Evolutionary conservation across 345 rosid genomes (phyloP).

Genomic region (Gossypium stocksii): DNA sequence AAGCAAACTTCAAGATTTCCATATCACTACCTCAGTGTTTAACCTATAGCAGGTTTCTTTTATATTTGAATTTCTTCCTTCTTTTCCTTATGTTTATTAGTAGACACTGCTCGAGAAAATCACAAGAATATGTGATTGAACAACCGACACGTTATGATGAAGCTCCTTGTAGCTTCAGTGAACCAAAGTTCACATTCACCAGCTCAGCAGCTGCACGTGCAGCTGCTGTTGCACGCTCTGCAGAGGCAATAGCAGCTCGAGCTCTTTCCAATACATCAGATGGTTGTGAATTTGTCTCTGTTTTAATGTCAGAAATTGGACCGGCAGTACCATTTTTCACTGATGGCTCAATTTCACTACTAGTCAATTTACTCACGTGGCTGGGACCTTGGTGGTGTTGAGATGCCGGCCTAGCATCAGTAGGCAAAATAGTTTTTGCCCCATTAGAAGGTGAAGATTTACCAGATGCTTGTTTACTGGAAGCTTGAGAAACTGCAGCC

Average conservation of each 20-base stretch:
- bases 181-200: conserved; percentile 47
- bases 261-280: conserved; percentile 75
- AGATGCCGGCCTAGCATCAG: conserved; percentile 30
- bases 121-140: neutral
- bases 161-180: conserved; percentile 35
- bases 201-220: conserved; percentile 89
- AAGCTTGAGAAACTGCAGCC: conserved; percentile 36
- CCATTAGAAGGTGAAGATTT: conserved; percentile 41
- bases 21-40: neutral
- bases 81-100: neutral
- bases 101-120: neutral
- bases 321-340: conserved; percentile 19
- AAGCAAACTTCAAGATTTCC: neutral
- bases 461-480: conserved; percentile 26
- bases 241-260: conserved; percentile 75
- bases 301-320: conserved; percentile 19
- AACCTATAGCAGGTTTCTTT: neutral
- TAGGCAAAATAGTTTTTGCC: conserved; percentile 22
- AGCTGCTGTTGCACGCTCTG: conserved; percentile 72
- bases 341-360: conserved; percentile 36
- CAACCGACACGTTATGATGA: conserved; percentile 17
- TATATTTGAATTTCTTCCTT: neutral
- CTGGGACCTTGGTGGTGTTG: conserved; percentile 28
- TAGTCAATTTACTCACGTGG: conserved; percentile 16
- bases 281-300: conserved; percentile 28